A percentile compares a stretch with the other conserved stretches of the same genome.
These are phyloP conservation scores for Lathyrus sativus DNA, from an alignment of 306 rosid species.

Conservation along the genomic window DNA sequence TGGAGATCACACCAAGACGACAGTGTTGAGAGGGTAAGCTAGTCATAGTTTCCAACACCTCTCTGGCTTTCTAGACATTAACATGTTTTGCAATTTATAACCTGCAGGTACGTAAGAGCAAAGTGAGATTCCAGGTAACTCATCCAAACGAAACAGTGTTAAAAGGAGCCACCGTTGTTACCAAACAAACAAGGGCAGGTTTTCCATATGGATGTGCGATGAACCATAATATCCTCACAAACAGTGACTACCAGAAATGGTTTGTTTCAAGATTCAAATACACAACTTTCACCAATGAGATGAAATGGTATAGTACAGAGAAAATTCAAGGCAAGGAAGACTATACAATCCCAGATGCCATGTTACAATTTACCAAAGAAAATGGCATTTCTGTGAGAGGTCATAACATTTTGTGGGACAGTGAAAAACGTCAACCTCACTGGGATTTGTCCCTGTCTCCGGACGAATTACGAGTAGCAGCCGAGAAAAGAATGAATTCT, in stretches of 20 bases:
- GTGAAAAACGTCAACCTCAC: constrained; percentile 42
- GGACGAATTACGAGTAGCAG: constrained; percentile 44
- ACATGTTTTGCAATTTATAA: not conserved
- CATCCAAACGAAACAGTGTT: constrained; percentile 44
- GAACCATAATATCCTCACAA: constrained; percentile 57
- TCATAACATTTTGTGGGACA: constrained; percentile 72
- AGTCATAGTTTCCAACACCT: not conserved
- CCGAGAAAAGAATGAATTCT: constrained; percentile 52
- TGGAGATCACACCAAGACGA: constrained; percentile 74
- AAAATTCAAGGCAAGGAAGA: constrained; percentile 54
- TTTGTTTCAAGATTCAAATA: constrained; percentile 60
- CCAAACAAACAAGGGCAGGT: constrained; percentile 43
- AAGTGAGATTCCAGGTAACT: constrained; percentile 53
- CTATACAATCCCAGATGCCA: constrained; percentile 66
- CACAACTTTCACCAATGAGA: constrained; percentile 73
- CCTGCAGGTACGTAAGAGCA: constrained; percentile 60
- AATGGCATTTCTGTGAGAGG: constrained; percentile 63
- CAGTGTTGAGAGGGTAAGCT: constrained; percentile 53
- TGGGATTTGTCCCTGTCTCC: constrained; percentile 65
- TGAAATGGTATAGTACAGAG: constrained; percentile 86
- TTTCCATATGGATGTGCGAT: constrained; percentile 73
- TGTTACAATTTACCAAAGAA: constrained; percentile 53
- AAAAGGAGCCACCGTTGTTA: constrained; percentile 45
- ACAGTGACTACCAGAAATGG: constrained; percentile 58
- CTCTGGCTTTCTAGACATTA: not conserved